These are phyloP conservation scores for Barnettozyma sucrosica DNA, from an alignment of 805 yeast species.

Conservation along the genomic window DNA sequence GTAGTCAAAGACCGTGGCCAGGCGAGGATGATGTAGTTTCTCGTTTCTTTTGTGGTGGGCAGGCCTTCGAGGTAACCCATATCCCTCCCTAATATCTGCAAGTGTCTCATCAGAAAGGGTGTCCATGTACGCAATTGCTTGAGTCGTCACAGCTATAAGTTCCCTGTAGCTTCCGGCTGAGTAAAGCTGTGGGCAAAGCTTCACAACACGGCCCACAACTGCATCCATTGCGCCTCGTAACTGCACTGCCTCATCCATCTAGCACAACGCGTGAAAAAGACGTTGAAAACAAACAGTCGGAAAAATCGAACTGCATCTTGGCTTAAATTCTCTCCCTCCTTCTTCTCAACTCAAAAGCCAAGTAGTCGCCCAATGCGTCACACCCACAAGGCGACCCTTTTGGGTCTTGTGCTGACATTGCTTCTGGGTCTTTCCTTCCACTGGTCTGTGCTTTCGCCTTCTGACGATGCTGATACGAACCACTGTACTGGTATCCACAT, in stretches of 20 bases:
- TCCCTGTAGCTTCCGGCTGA: constrained; percentile 10
- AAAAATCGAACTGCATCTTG: not conserved
- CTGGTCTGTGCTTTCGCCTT: not conserved
- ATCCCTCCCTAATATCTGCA: constrained; percentile 7
- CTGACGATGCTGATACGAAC: constrained; percentile 8
- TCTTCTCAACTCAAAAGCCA: not conserved
- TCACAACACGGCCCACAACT: constrained; percentile 10
- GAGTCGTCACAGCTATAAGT: constrained; percentile 14
- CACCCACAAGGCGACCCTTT: constrained; percentile 1
- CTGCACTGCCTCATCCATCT: too few species aligned
- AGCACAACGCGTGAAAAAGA: not conserved
- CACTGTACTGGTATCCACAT: constrained; percentile 64
- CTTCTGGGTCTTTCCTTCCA: not conserved
- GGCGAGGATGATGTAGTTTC: constrained; percentile 18
- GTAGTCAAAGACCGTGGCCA: constrained; percentile 19
- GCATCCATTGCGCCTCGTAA: not conserved
- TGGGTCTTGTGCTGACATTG: constrained; percentile 1
- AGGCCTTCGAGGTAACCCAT: constrained; percentile 16
- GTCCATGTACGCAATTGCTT: constrained; percentile 16
- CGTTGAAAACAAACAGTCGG: not conserved
- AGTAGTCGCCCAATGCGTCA: not conserved
- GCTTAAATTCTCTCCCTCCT: not conserved
- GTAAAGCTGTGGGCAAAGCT: constrained; percentile 15
- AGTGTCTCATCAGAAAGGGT: constrained; percentile 16
- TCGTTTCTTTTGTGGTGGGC: constrained; percentile 9